phyloP scores from a whole-genome alignment of 2,329 filamentous ascomycete species.

The Paracorniculantispora psalliotae region DNA sequence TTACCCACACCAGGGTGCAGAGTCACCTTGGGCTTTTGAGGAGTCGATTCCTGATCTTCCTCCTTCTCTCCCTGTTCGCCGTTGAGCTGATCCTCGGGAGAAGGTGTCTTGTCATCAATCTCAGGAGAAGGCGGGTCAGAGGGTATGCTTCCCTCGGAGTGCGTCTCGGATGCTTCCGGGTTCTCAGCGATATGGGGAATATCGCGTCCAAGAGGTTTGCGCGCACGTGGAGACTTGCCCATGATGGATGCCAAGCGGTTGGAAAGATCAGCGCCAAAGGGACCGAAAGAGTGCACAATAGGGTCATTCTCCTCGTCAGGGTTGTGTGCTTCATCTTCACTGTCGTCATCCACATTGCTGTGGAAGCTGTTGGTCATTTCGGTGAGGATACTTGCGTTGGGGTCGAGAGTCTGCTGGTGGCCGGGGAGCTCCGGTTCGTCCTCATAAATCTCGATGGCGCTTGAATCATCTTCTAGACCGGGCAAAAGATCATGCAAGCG shows the following conservation, averaged over 20 bases:
- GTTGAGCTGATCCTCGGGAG: background rate
- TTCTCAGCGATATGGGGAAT: background rate
- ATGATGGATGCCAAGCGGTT: conserved; percentile 74
- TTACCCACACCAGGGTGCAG: conserved; percentile 57
- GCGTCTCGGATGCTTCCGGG: conserved; percentile 13
- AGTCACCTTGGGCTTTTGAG: conserved; percentile 24
- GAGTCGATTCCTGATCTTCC: conserved; percentile 3
- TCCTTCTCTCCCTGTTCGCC: background rate
- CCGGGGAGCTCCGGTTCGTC: conserved; percentile 48
- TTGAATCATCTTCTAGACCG: conserved; percentile 28
- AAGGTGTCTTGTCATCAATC: conserved; percentile 6
- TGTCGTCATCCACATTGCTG: conserved; percentile 52
- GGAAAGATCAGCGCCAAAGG: conserved; percentile 82
- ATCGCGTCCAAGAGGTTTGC: conserved; percentile 19
- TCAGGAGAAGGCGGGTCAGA: conserved; percentile 14
- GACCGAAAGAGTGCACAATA: conserved; percentile 85
- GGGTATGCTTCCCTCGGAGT: conserved; percentile 7
- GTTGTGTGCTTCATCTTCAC: conserved; percentile 66
- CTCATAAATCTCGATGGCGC: conserved; percentile 67
- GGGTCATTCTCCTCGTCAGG: conserved; percentile 94
- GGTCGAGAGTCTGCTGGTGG: conserved; percentile 23
- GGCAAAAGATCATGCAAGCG: conserved; percentile 42
- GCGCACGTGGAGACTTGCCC: conserved; percentile 57
- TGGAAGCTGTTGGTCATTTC: conserved; percentile 50
- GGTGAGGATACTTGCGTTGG: conserved; percentile 44